Percentiles rank a stretch among this genome's conserved stretches.
phyloP scores from a whole-genome alignment of 345 rosid species.

The Turnera subulata region DNA sequence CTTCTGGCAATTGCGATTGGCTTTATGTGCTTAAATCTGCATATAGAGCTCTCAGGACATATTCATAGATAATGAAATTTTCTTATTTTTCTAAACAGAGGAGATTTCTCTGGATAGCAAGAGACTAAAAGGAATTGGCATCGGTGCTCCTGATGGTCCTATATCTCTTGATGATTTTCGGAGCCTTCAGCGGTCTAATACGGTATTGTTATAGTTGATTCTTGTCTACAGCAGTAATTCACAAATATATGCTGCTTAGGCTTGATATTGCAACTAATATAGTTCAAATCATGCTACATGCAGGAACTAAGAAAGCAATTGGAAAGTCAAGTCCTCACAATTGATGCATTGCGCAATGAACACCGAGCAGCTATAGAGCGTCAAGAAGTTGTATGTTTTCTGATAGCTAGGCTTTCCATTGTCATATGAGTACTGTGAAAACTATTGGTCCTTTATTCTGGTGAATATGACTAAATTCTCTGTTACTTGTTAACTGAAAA shows the following conservation, averaged over 20 bases:
- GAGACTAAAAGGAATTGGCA: constrained; percentile 81
- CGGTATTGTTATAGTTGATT: constrained; percentile 36
- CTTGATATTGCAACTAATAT: not conserved
- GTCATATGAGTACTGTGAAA: constrained; percentile 5
- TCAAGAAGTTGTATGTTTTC: constrained; percentile 57
- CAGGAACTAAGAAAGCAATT: constrained; percentile 91
- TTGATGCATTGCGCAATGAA: constrained; percentile 64
- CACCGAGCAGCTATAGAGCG: constrained; percentile 51
- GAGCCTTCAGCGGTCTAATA: constrained; percentile 89
- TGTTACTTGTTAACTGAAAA: too few relatives aligned
- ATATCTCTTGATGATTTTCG: constrained; percentile 92
- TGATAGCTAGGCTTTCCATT: constrained; percentile 9
- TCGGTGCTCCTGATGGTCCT: constrained; percentile 96
- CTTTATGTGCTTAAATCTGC: too few relatives aligned
- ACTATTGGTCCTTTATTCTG: constrained; percentile 1
- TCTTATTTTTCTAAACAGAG: constrained; percentile 36
- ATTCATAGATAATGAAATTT: not conserved
- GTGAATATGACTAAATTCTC: too few relatives aligned
- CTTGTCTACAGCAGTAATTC: constrained; percentile 14
- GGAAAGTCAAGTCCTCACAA: constrained; percentile 70
- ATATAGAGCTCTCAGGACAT: not conserved
- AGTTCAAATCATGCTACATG: constrained; percentile 15
- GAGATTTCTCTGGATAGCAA: constrained; percentile 57
- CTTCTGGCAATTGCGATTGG: too few relatives aligned
- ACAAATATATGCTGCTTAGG: not conserved